Conservation (phyloP, 164 flowering plant species). For the Chimonanthus salicifolius region DNA sequence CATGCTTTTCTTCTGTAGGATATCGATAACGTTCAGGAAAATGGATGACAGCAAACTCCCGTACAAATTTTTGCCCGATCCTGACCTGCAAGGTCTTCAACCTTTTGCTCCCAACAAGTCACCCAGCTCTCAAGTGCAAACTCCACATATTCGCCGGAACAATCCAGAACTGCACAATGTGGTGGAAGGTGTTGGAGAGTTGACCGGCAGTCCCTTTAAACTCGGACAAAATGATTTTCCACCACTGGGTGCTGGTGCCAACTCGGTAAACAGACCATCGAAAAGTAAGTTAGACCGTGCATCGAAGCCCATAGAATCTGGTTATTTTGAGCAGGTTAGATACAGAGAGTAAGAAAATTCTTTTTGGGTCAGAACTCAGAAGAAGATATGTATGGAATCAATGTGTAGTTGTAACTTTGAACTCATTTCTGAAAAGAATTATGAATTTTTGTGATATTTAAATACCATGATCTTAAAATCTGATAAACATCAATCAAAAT, state of each 20-base stretch:
- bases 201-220: background rate
- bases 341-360: no score
- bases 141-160: background rate
- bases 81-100: constrained; percentile 69
- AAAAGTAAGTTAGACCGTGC: background rate
- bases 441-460: no score
- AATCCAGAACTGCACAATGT: background rate
- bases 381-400: no score
- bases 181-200: background rate
- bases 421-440: no score
- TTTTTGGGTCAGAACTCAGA: no score
- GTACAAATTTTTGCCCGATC: constrained; percentile 45
- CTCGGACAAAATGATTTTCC: constrained; percentile 32
- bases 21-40: constrained; percentile 92
- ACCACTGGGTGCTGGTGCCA: constrained; percentile 21
- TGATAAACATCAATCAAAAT: no score
- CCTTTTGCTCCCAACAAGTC: constrained; percentile 41
- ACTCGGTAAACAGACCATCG: background rate
- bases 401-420: no score
- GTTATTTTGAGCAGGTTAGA: no score
- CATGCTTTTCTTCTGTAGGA: constrained; percentile 36
- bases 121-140: constrained; percentile 11
- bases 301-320: no score
- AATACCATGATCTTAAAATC: no score
- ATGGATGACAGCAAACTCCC: constrained; percentile 84